Evolutionary conservation across 164 flowering plant species (phyloP).

Genomic region (Echeveria elegans): DNA sequence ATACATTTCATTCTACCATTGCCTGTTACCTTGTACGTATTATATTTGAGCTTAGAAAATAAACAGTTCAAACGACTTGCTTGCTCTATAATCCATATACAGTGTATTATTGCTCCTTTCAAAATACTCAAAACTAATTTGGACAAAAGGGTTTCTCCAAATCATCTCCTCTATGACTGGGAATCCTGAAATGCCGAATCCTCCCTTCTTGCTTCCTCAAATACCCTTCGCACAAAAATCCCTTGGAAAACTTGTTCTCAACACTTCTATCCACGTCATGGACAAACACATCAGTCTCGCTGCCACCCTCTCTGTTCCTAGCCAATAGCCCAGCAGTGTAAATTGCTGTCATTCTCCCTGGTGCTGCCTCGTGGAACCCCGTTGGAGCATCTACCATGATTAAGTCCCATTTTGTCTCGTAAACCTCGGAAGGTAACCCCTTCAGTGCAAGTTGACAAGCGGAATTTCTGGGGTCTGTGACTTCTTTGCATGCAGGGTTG

Average conservation of each 20-base stretch:
- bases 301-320: slow-evolving; percentile 55
- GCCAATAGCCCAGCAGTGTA: slow-evolving; percentile 90
- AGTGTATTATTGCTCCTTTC: too few species aligned
- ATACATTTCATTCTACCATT: too few species aligned
- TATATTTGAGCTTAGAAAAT: too few species aligned
- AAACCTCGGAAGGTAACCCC: slow-evolving; percentile 36
- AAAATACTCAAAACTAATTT: background rate
- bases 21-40: too few species aligned
- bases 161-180: slow-evolving; percentile 34
- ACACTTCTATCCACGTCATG: slow-evolving; percentile 81
- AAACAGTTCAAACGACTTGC: too few species aligned
- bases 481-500: slow-evolving; percentile 33
- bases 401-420: slow-evolving; percentile 71
- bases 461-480: slow-evolving; percentile 40
- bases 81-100: too few species aligned
- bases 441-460: slow-evolving; percentile 30
- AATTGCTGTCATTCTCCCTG: slow-evolving; percentile 83
- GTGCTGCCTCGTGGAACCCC: slow-evolving; percentile 73
- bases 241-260: slow-evolving; percentile 65
- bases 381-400: slow-evolving; percentile 96
- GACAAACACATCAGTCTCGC: slow-evolving; percentile 81
- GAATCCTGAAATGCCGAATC: slow-evolving; percentile 63
- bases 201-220: slow-evolving; percentile 56
- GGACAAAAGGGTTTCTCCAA: background rate
- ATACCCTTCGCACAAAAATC: slow-evolving; percentile 66